Conservation (phyloP, 2,329 filamentous ascomycete species). For the Setomelanomma holmii region DNA sequence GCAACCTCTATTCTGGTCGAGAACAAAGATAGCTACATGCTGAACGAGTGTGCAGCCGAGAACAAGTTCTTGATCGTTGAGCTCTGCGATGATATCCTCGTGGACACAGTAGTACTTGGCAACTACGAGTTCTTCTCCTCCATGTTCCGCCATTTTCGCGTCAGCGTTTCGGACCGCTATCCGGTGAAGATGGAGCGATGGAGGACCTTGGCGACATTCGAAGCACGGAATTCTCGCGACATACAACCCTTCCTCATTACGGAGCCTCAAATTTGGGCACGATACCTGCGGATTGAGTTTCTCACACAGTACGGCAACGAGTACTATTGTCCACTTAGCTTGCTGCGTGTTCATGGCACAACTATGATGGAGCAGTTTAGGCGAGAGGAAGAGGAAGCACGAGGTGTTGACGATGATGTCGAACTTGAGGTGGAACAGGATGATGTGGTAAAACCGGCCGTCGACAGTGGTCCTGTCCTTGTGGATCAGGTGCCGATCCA, state of each 20-base stretch:
- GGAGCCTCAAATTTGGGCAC: constrained; percentile 93
- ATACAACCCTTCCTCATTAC: constrained; percentile 95
- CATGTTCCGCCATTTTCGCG: constrained; percentile 88
- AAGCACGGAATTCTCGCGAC: constrained; percentile 89
- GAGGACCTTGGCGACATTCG: constrained; percentile 86
- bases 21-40: constrained; percentile 98
- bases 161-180: constrained; percentile 94
- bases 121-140: constrained; percentile 99
- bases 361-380: constrained; percentile 94
- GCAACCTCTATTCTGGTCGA: constrained; percentile 88
- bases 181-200: constrained; percentile 92
- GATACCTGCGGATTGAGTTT: constrained; percentile 91
- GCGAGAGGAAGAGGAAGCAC: constrained; percentile 76
- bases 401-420: constrained; percentile 67
- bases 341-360: constrained; percentile 89
- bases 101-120: constrained; percentile 95
- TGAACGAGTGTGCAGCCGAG: constrained; percentile 83
- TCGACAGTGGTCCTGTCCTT: constrained; percentile 30
- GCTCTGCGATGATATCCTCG: constrained; percentile 82
- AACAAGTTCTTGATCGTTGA: constrained; percentile 97
- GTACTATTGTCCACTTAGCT: constrained; percentile 91
- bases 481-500: constrained; percentile 27
- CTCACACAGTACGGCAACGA: constrained; percentile 94
- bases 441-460: constrained; percentile 47
- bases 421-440: constrained; percentile 59